These are phyloP conservation scores for Aspergillus caelatus DNA, from an alignment of 2,329 filamentous ascomycete species.

Conservation along the genomic window DNA sequence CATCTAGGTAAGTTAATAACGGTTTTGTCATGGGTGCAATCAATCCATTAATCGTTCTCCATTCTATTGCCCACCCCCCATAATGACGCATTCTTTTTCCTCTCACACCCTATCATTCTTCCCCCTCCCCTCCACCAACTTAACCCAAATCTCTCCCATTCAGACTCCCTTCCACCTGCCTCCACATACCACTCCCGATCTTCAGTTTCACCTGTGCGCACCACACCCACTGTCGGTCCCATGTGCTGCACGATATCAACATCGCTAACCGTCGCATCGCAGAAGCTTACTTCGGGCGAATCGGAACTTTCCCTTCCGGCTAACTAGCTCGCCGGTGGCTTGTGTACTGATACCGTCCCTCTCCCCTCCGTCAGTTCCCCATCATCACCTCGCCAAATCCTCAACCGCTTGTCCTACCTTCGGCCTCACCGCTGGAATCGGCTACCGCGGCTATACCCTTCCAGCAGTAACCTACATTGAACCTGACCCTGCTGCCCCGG, in stretches of 20 bases:
- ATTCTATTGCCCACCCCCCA: conserved; percentile 23
- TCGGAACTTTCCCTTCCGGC: conserved; percentile 28
- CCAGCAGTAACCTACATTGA: conserved; percentile 2
- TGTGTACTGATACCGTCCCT: conserved; percentile 14
- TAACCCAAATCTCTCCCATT: conserved; percentile 21
- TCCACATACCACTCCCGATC: conserved; percentile 27
- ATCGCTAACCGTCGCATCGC: conserved; percentile 21
- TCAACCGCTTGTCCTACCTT: conserved; percentile 11
- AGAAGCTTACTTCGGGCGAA: conserved; percentile 25
- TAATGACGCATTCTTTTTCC: conserved; percentile 41
- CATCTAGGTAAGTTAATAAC: conserved; percentile 1
- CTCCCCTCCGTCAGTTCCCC: conserved; percentile 11
- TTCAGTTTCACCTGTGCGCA: conserved; percentile 3
- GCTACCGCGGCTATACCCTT: background rate
- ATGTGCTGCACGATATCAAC: conserved; percentile 2
- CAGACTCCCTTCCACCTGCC: conserved; percentile 20
- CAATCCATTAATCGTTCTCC: background rate
- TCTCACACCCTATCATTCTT: conserved; percentile 7
- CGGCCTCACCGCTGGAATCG: conserved; percentile 3
- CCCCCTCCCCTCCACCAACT: conserved; percentile 20
- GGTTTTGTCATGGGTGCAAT: background rate
- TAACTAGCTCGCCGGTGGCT: conserved; percentile 23
- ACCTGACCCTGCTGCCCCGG: conserved; percentile 2
- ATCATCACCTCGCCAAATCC: conserved; percentile 16
- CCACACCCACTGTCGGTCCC: background rate